Conservation (phyloP, 108 stramenopile genomes). For the Cyclotella atomus region DNA sequence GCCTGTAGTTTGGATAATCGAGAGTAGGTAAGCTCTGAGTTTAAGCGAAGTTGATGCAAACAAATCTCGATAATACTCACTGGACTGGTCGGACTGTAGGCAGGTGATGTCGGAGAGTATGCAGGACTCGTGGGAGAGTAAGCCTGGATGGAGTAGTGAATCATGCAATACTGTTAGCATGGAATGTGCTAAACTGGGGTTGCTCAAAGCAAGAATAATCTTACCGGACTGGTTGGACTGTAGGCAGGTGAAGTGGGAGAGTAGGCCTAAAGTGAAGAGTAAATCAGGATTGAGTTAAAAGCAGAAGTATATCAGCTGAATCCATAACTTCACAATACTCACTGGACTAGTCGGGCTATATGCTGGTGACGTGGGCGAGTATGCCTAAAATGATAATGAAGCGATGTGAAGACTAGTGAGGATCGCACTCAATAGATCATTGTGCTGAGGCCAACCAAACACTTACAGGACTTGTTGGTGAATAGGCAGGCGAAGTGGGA, state of each 20-base stretch:
- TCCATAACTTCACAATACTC: not conserved
- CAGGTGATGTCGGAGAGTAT: slow-evolving; percentile 82
- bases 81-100: slow-evolving; percentile 85
- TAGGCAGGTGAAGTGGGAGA: slow-evolving; percentile 50
- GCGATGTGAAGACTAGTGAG: not conserved
- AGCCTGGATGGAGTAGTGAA: not conserved
- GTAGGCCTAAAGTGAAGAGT: slow-evolving; percentile 14
- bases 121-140: slow-evolving; percentile 55
- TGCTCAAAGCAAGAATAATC: not conserved
- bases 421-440: too few relatives aligned
- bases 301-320: not conserved
- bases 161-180: not conserved
- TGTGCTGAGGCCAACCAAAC: not conserved
- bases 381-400: not conserved
- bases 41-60: slow-evolving; percentile 19
- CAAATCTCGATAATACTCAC: slow-evolving; percentile 49
- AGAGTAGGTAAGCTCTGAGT: slow-evolving; percentile 58
- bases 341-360: slow-evolving; percentile 76
- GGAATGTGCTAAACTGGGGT: too few relatives aligned
- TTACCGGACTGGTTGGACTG: slow-evolving; percentile 79
- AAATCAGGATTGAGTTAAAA: slow-evolving; percentile 11
- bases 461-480: slow-evolving; percentile 69
- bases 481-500: slow-evolving; percentile 87
- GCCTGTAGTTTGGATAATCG: slow-evolving; percentile 43
- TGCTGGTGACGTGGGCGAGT: slow-evolving; percentile 46